Evolutionary conservation across 176 grass and related monocot species (phyloP), one percentile per base, ranked within the genome.

Genomic region (Calamus simplicifolius): DNA sequence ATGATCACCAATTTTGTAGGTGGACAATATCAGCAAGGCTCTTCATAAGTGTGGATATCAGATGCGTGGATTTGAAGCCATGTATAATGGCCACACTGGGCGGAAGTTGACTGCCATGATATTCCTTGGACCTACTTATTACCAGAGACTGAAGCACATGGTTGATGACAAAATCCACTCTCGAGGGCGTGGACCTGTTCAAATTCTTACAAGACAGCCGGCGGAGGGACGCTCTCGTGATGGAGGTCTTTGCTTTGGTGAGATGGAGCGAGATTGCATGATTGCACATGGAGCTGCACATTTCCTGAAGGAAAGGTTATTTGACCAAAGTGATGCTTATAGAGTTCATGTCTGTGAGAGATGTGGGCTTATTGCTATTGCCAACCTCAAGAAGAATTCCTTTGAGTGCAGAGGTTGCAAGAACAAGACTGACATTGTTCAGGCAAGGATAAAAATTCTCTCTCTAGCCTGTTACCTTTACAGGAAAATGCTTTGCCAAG

Each of bases 181-280:
- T 0, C 82, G 88, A 82, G 84, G 94, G 7, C 84, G 88, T 64
- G 94, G 94, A 52, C 87, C 94, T 73, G 93, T 92, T 49, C 93
- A 98, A 73, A 98, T 98, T 69, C 79, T 93, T 3, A 98, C 94
- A 38, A 83, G 94, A 4, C 94, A 93, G 62, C 94, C 94, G 10
- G 88, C 88, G 67, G 94, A 92, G 65, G 84, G 94, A 17, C 85
- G 88, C 25, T 98, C 94, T 23, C 84, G 88, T 43, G 94, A 89
- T 28, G 94, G 93, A 71, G 93, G 94, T 63, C 77, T 98, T 48
- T 82, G 94, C 28, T 93, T 98, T 49, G 94, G 94, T 51, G 94
- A 98, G 63, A 98, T 98, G 94, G 94, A 98, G 64, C 68, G 94
- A 69, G 94, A 98, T 57, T 98, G 94, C 68, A 89, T 98, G 94